phyloP scores from a whole-genome alignment of 2,329 filamentous ascomycete genomes.

The Grosmannia penicillata region DNA sequence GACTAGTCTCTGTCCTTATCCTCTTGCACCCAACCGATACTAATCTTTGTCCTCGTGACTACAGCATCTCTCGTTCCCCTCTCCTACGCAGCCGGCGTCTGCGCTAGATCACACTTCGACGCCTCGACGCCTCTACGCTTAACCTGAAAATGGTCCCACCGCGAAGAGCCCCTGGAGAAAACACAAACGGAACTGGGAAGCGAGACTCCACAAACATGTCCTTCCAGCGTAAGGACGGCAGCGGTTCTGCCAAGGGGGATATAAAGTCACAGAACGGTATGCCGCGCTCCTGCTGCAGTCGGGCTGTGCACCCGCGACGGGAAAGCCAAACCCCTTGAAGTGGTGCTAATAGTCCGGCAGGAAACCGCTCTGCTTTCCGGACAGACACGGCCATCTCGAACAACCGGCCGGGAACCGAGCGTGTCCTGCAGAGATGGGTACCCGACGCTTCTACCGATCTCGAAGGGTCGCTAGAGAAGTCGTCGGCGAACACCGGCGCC shows the following conservation, averaged over 20 bases:
- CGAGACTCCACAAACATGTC: slow-evolving; percentile 18
- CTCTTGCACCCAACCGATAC: too few relatives aligned
- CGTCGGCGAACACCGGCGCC: slow-evolving; percentile 23
- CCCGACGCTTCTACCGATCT: slow-evolving; percentile 46
- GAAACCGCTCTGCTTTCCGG: slow-evolving; percentile 54
- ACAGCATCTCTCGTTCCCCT: too few relatives aligned
- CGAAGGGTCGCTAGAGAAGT: slow-evolving; percentile 58
- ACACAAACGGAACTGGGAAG: slow-evolving; percentile 16
- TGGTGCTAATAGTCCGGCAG: too few relatives aligned
- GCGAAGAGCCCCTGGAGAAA: slow-evolving; percentile 17
- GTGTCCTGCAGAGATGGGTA: slow-evolving; percentile 70
- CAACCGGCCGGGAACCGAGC: slow-evolving; percentile 51
- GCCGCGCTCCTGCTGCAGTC: slow-evolving; percentile 9
- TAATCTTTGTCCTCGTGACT: neutral
- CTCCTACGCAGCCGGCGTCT: slow-evolving; percentile 11
- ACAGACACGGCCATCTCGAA: slow-evolving; percentile 85
- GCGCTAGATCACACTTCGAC: slow-evolving; percentile 15
- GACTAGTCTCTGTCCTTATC: too few relatives aligned
- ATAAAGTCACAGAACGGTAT: slow-evolving; percentile 25
- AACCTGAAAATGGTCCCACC: slow-evolving; percentile 19
- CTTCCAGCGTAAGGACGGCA: slow-evolving; percentile 18
- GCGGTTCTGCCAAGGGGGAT: slow-evolving; percentile 19
- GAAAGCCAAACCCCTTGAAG: too few relatives aligned
- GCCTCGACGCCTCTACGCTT: slow-evolving; percentile 13
- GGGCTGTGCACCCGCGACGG: too few relatives aligned